Evolutionary conservation across 2,329 filamentous ascomycete species (phyloP).

Genomic region (Diaporthe aspalathi): DNA sequence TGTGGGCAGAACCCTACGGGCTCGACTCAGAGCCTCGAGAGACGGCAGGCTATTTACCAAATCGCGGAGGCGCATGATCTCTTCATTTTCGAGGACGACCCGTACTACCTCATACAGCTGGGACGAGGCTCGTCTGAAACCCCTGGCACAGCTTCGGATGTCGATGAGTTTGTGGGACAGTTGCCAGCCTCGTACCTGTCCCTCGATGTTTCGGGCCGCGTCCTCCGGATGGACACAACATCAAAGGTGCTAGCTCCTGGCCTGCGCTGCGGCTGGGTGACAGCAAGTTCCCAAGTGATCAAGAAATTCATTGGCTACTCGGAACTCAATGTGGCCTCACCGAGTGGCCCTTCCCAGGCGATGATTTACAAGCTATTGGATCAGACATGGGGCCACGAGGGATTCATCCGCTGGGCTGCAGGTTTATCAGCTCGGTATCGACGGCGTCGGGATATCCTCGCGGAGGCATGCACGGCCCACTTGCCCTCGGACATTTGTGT

Average conservation of each 20-base stretch:
- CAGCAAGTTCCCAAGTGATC: conserved; percentile 44
- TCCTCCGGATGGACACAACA: conserved; percentile 47
- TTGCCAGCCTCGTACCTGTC: conserved; percentile 48
- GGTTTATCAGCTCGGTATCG: conserved; percentile 44
- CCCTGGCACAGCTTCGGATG: neutral
- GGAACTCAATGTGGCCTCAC: conserved; percentile 42
- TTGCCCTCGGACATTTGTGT: too few relatives aligned
- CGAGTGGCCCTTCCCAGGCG: conserved; percentile 47
- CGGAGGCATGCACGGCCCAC: conserved; percentile 45
- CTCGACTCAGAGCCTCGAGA: conserved; percentile 70
- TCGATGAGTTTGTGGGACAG: neutral
- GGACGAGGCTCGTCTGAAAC: neutral
- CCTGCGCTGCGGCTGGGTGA: conserved; percentile 47
- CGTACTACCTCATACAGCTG: conserved; percentile 81
- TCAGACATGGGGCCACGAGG: conserved; percentile 47
- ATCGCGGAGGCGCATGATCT: conserved; percentile 78
- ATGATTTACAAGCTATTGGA: conserved; percentile 48
- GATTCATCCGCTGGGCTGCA: conserved; percentile 46
- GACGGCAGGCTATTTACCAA: conserved; percentile 72
- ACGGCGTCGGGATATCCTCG: conserved; percentile 42
- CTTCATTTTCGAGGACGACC: conserved; percentile 79
- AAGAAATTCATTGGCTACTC: conserved; percentile 44
- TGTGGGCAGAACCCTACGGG: conserved; percentile 82
- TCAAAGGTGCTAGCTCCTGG: conserved; percentile 50
- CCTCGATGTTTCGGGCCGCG: conserved; percentile 48